These are phyloP conservation scores for Tetrapisispora fleetii DNA, from an alignment of 805 yeast species.

Conservation along the genomic window DNA sequence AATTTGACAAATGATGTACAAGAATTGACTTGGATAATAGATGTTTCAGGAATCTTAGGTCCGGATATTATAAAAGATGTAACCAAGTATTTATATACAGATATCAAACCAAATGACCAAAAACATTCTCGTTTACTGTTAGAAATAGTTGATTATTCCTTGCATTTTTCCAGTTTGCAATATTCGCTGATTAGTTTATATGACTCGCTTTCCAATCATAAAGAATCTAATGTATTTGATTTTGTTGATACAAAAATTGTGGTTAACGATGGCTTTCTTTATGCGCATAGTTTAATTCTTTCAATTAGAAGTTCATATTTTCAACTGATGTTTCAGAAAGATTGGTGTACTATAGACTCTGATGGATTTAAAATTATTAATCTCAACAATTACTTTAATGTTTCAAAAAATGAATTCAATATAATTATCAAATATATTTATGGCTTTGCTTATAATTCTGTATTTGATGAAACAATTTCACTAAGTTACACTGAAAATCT, in stretches of 20 bases:
- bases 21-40: conserved; percentile 4
- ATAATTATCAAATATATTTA: conserved; percentile 46
- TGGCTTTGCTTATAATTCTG: conserved; percentile 32
- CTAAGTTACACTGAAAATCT: conserved; percentile 7
- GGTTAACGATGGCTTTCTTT: conserved; percentile 37
- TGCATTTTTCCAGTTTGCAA: conserved; percentile 11
- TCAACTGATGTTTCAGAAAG: conserved; percentile 41
- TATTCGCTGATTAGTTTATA: conserved; percentile 4
- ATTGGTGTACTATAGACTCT: conserved; percentile 37
- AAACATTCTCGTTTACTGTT: conserved; percentile 7
- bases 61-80: conserved; percentile 5
- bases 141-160: conserved; percentile 13
- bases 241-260: conserved; percentile 36
- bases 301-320: conserved; percentile 52
- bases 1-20: neutral
- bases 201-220: neutral
- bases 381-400: conserved; percentile 38
- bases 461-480: conserved; percentile 15
- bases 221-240: neutral
- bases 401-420: conserved; percentile 33
- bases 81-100: conserved; percentile 21
- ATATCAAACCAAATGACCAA: conserved; percentile 10
- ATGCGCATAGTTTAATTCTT: conserved; percentile 45
- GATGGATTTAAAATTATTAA: conserved; percentile 24
- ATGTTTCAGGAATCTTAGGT: conserved; percentile 1